Evolutionary conservation across 139 green algal genomes (phyloP), one percentile per base, ranked within the genome.

Genomic region (Chlamydomonas schloesseri): DNA sequence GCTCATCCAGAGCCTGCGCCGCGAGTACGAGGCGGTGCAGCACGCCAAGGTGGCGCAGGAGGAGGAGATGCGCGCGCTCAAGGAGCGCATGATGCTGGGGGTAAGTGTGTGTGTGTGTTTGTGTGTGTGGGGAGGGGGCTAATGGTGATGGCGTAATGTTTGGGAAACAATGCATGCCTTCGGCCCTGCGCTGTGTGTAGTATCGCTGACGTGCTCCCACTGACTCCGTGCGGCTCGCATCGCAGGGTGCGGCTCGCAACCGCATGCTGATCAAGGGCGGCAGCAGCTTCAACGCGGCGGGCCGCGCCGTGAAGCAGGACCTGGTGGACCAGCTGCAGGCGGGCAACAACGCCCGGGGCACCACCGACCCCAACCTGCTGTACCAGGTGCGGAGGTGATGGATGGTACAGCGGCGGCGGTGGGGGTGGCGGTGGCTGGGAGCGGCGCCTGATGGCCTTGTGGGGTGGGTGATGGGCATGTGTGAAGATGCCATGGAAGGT

Each of bases 231-330:
- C n/a, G n/a, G n/a, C n/a, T n/a, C n/a, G n/a, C 55, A 24, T 62
- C 70, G 24, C 86, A 95, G 90, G 89, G 93, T 24, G 79, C 91
- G n/a, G 93, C 92, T 0, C 92, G 96, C 73, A 98, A 98, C 89
- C 91, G 92, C 47, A 94, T 98, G 94, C 90, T 98, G 83, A 92
- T 98, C 47, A 94, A 95, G 70, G 95, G 93, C 28, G 96, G 92
- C 57, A 95, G 88, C 73, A 95, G 85, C 62, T 98, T 98, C 92
- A 99, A 99, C 81, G 94, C 92, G 9, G 90, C 98, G 31, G 91
- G 96, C 60, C 91, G 96, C 1, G 96, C 95, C 58, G 93, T 99
- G 68, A 98, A 98, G 88, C 95, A 98, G 79, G 95, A 98, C 69
- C 81, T 98, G 34, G 78, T 97, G 37, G 92, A 95, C 33, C 87